Conservation (phyloP, 2,329 filamentous ascomycete species). For the Penicillium carneum region DNA sequence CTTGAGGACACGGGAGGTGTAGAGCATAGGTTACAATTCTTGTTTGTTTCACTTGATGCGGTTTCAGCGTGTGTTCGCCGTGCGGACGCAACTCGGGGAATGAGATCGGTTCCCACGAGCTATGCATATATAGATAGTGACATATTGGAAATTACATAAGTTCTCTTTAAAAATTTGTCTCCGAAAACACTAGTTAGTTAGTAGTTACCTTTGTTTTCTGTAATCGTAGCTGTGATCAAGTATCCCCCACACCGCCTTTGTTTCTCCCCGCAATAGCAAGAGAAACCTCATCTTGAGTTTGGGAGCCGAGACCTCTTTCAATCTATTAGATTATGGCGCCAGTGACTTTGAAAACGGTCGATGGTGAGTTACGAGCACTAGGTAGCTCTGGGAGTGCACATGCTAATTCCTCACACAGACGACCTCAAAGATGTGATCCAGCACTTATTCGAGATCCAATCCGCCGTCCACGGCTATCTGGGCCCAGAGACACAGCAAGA, state of each 20-base stretch:
- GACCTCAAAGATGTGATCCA: slow-evolving; percentile 68
- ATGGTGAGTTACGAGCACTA: slow-evolving; percentile 24
- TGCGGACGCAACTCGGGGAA: slow-evolving; percentile 18
- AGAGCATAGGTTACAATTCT: slow-evolving; percentile 27
- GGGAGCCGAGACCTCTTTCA: not conserved
- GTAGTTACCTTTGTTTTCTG: too few relatives aligned
- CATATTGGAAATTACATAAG: slow-evolving; percentile 36
- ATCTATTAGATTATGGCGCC: slow-evolving; percentile 28
- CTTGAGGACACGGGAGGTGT: slow-evolving; percentile 55
- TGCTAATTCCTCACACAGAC: slow-evolving; percentile 43
- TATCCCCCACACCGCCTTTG: slow-evolving; percentile 28
- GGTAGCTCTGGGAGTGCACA: too few relatives aligned
- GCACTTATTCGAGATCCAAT: slow-evolving; percentile 68
- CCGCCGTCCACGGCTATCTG: slow-evolving; percentile 65
- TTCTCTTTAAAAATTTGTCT: not conserved
- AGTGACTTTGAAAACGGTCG: slow-evolving; percentile 34
- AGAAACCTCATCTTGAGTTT: slow-evolving; percentile 14
- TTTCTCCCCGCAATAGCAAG: slow-evolving; percentile 21
- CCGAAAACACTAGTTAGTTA: not conserved
- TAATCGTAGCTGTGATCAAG: not conserved
- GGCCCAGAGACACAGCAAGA: slow-evolving; percentile 64
- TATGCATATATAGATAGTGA: slow-evolving; percentile 28
- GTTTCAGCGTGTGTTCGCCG: slow-evolving; percentile 31
- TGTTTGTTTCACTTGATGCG: slow-evolving; percentile 23
- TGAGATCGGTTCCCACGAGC: slow-evolving; percentile 16